These are phyloP conservation scores for Trichoderma arundinaceum DNA, from an alignment of 2,329 filamentous ascomycete genomes.

Conservation along the genomic window DNA sequence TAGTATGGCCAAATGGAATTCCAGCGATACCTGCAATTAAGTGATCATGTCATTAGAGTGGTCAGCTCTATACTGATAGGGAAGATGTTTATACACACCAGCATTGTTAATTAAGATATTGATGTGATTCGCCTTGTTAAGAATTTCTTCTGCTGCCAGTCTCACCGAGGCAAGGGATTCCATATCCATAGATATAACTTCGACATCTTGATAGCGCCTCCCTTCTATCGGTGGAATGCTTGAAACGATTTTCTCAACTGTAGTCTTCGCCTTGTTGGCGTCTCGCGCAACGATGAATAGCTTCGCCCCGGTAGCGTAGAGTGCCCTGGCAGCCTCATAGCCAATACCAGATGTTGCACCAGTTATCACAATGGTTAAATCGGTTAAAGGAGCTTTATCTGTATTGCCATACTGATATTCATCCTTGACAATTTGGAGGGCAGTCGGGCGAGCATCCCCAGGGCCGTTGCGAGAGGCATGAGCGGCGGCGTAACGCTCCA, in stretches of 20 bases:
- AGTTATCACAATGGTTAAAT: background rate
- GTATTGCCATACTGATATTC: background rate
- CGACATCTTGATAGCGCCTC: background rate
- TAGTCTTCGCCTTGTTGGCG: background rate
- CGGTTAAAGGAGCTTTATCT: background rate
- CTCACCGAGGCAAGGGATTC: background rate
- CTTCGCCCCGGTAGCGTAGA: slow-evolving; percentile 1
- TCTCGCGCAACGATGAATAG: slow-evolving; percentile 4
- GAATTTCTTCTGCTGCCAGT: background rate
- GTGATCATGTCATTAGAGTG: background rate
- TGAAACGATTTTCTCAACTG: background rate
- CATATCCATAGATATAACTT: background rate
- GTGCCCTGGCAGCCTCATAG: background rate
- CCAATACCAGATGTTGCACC: slow-evolving; percentile 8
- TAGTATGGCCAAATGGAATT: background rate
- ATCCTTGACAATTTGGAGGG: slow-evolving; percentile 3
- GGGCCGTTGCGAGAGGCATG: slow-evolving; percentile 17
- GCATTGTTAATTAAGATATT: slow-evolving; percentile 16
- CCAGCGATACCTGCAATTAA: background rate
- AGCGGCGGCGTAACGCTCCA: slow-evolving; percentile 7
- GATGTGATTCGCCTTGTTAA: background rate
- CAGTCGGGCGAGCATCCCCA: slow-evolving; percentile 6
- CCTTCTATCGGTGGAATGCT: background rate
- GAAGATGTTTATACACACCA: background rate
- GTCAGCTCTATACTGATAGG: background rate